Conservation (phyloP, 1,284 basidiomycete genomes). For the Porogramme epimiltina region DNA sequence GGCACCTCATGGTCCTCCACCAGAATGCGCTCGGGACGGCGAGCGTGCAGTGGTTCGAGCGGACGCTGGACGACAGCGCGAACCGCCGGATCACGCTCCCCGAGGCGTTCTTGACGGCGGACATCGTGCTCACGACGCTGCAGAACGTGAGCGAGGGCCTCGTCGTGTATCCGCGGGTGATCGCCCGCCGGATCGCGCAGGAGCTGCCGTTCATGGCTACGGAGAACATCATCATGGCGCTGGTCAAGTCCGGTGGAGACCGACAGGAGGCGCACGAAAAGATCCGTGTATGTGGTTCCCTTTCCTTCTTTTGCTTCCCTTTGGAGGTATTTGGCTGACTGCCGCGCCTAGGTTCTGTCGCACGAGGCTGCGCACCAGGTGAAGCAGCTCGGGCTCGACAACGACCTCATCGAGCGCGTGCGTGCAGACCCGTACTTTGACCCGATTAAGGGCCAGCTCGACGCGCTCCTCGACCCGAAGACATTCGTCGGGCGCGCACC, state of each 20-base stretch:
- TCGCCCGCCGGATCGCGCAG: conserved; percentile 87
- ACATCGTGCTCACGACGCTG: conserved; percentile 93
- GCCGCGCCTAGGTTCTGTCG: conserved; percentile 68
- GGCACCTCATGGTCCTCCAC: conserved; percentile 92
- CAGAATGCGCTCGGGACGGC: conserved; percentile 94
- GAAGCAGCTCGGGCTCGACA: conserved; percentile 93
- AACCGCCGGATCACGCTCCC: conserved; percentile 96
- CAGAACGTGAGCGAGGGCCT: conserved; percentile 98
- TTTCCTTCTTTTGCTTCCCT: not conserved
- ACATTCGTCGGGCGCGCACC: conserved; percentile 92
- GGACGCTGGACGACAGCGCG: conserved; percentile 94
- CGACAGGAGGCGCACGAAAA: conserved; percentile 97
- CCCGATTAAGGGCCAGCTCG: conserved; percentile 64
- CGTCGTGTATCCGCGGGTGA: conserved; percentile 97
- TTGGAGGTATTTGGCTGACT: not conserved
- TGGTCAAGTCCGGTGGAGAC: conserved; percentile 94
- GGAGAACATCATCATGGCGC: conserved; percentile 99
- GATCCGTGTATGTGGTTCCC: conserved; percentile 68
- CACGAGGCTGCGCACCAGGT: conserved; percentile 96
- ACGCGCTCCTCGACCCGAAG: conserved; percentile 74
- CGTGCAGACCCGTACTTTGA: conserved; percentile 66
- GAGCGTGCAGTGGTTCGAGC: conserved; percentile 95
- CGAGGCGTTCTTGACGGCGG: conserved; percentile 96
- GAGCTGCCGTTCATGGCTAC: conserved; percentile 99
- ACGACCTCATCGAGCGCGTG: conserved; percentile 94